These are phyloP conservation scores for Myriosclerotinia scirpicola DNA, from an alignment of 2,329 filamentous ascomycete species.

Conservation along the genomic window DNA sequence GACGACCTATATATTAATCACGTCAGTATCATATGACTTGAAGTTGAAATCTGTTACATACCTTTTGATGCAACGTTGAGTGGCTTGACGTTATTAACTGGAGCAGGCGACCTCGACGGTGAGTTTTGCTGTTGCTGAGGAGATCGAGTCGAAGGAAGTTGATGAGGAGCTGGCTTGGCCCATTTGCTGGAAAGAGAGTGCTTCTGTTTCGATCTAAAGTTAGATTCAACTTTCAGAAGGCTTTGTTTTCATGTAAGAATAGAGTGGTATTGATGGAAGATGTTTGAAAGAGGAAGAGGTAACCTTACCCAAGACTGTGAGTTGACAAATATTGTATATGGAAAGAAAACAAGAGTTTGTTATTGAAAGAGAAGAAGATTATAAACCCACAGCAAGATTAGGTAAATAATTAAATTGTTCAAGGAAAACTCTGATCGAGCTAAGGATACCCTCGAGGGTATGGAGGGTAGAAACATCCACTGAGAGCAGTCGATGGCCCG, in stretches of 20 bases:
- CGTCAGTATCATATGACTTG: too few species aligned
- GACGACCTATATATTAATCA: too few species aligned
- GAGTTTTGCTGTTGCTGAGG: too few species aligned
- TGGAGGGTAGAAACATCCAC: neutral
- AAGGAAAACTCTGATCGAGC: neutral
- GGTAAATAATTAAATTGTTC: neutral
- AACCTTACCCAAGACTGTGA: neutral
- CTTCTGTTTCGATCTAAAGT: neutral
- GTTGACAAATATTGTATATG: neutral
- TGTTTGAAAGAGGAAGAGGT: neutral
- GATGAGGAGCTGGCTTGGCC: neutral
- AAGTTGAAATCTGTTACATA: too few species aligned
- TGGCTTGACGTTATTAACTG: too few species aligned
- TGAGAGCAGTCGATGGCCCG: neutral
- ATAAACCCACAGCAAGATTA: neutral
- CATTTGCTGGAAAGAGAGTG: neutral
- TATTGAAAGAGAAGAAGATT: neutral
- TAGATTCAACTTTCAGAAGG: neutral
- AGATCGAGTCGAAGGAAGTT: too few species aligned
- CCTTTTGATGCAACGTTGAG: too few species aligned
- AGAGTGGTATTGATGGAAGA: neutral
- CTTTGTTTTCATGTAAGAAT: neutral
- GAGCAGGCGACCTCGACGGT: too few species aligned
- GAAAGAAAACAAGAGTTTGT: neutral
- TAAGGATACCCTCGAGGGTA: constrained; percentile 15